Base-by-base conservation (phyloP, 345 rosid species). In the Ceriops tagal region DNA sequence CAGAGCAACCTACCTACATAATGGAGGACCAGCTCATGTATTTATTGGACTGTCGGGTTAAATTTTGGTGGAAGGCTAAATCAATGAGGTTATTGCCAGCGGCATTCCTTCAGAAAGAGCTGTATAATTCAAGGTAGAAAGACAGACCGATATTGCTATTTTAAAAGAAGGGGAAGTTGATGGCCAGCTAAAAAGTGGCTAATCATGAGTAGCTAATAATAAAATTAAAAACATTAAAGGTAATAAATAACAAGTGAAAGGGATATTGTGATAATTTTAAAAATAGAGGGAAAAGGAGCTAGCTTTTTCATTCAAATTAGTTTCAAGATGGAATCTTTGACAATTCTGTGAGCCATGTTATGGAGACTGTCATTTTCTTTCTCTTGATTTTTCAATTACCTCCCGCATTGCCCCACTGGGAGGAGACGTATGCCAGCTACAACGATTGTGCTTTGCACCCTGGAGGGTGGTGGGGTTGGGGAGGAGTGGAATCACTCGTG, bases 261-360 rank as follows among this genome's bases (percentile, higher is more conserved):
- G 3, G 11, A 10, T 0, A 39, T 10, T 1, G 3, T 2, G 0
- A 9, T 39, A 39, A 39, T 11, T 11, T 11, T 1, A 34, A 39
- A 9, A 10, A 39, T 39, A 37, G 0, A 11, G 0, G 2, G 10
- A 13, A 3, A 43, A 3, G 0, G 0, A 11, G 3, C 4, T 5
- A 34, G 37, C 8, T 34, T 0, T 34, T 34, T 5, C 35, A 32
- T 32, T 32, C 35, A 32, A 34, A 34, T 1, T 7, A 34, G 37
- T 34, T 34, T 34, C 9, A 43, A 43, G 49, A 43, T 43, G 49
- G 18, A 3, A 43, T 2, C 2, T 13, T 3, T 0, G 19, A 15
- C 49, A 43, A 13, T 43, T 11, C 49, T 13, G 49, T 16, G 2
- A 9, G 18, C 5, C 28, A 24, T 9, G 15, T 5, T 11, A 27